Base-by-base conservation (phyloP, 257 asterid genomes). In the Fraxinus quadrangulata region DNA sequence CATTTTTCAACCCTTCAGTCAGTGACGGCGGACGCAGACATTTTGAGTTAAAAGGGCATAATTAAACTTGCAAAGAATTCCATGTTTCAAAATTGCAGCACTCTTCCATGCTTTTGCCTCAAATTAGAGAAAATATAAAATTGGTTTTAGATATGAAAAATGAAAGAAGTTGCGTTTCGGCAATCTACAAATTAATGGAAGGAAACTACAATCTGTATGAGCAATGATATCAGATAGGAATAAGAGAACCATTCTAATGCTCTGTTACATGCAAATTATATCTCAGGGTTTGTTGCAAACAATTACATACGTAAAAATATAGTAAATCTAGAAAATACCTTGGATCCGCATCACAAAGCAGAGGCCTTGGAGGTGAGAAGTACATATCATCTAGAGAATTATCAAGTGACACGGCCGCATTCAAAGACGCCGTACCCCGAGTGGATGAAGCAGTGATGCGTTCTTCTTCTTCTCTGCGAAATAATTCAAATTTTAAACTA, bases 341-440 rank as follows among this genome's bases (percentile, higher is more conserved):
- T 34, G 90, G 87, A 79, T 87, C 89, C 5, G 89, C 84, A 85
- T 87, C 91, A 39, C 85, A 87, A 74, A 87, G 91, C 81, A 87
- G 67, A 36, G 91, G 91, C 67, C 91, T 85, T 51, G 91, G 91
- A 73, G 89, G 87, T 67, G 89, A 87, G 37, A 81, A 87, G 65
- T 81, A 85, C 85, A 85, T 87, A 63, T 87, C 91, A 71, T 86
- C 77, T 39, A 87, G 56, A 61, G 89, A 87, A 77, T 73, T 80
- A 80, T 85, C 91, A 66, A 81, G 84, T 23, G 89, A 77, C 42
- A 76, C 13, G 6, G 79, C 10, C 24, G 89, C 81, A 73, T 80
- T 85, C 75, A 81, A 75, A 69, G 87, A 81, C 23, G 87, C 28
- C 24, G 89, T 69, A 31, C 83, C 91, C 74, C 77, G 89, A 79